Evolutionary conservation across 169 alveolate genomes (phyloP).

Genomic region (Ichthyophthirius multifiliis): DNA sequence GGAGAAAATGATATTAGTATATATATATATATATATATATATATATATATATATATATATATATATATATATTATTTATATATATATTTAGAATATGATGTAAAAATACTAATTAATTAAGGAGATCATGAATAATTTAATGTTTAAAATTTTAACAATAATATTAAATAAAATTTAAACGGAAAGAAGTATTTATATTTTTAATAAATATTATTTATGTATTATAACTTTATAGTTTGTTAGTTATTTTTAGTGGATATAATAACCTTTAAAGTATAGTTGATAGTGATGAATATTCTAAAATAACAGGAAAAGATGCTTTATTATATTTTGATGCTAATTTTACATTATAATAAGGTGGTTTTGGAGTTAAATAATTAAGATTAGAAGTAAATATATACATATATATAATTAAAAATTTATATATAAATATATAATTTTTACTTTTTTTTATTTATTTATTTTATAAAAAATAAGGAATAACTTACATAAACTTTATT

Average conservation of each 20-base stretch:
- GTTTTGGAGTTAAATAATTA: constrained; percentile 23
- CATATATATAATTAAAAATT: neutral
- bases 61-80: neutral
- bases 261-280: constrained; percentile 3
- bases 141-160: neutral
- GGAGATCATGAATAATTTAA: constrained; percentile 2
- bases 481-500: neutral
- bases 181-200: neutral
- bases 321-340: constrained; percentile 11
- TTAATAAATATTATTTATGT: neutral
- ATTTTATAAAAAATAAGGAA: too few relatives aligned
- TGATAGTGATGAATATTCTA: constrained; percentile 28
- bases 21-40: too few relatives aligned
- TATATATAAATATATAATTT: neutral
- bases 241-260: constrained; percentile 15
- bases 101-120: neutral
- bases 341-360: neutral
- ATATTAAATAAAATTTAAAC: neutral
- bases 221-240: neutral
- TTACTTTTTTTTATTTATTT: too few relatives aligned
- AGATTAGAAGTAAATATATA: constrained; percentile 7
- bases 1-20: constrained; percentile 8
- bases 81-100: neutral
- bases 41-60: too few relatives aligned
- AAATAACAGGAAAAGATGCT: constrained; percentile 4